Base-by-base conservation (phyloP, 495 filamentous ascomycete species). In the Lophiostoma macrostomum region DNA sequence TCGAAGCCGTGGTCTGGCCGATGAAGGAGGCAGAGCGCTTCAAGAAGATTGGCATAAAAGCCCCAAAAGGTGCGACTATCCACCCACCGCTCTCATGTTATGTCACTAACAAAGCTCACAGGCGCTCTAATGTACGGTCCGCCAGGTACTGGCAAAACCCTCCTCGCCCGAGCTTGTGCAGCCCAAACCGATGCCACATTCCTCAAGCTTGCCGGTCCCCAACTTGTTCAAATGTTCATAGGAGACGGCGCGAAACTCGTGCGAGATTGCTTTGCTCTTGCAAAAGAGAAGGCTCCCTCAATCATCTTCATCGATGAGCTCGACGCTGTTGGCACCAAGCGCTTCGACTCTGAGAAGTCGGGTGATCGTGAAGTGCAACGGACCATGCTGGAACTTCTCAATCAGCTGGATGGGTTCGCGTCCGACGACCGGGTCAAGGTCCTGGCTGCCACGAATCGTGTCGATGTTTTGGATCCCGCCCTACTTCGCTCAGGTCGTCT, bases 181-280 rank as follows among this genome's bases (percentile, higher is more conserved):
- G 93, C 93, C 47, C 91, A 97, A 74, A 97, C 94, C 53, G 91
- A 99, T 50, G 93, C 93, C 52, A 99, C 93, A 37, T 99, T 99
- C 81, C 85, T 99, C 66, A 98, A 98, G 67, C 88, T 99, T 53
- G 93, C 93, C 47, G 93, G 93, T 32, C 93, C 93, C 1, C 94
- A 97, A 72, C 82, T 99, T n/a, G 93, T 99, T 16, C 93, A 99
- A 69, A 99, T 99, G 93, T 99, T 99, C 72, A 99, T 99, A 42
- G 93, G 93, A 64, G 93, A 99, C 63, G 94, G 94, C 53, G 94
- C 94, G 22, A 99, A 97, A 75, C 80, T 99, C 4, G 93, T 99
- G 25, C 87, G 93, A 25, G 93, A 97, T 71, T 93, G 89, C 72
- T 99, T 99, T 67, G 91, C 93, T 6, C 76, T 99, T 1, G 93